These are phyloP conservation scores for Thyridium curvatum DNA, from an alignment of 2,329 filamentous ascomycete genomes.

Conservation along the genomic window DNA sequence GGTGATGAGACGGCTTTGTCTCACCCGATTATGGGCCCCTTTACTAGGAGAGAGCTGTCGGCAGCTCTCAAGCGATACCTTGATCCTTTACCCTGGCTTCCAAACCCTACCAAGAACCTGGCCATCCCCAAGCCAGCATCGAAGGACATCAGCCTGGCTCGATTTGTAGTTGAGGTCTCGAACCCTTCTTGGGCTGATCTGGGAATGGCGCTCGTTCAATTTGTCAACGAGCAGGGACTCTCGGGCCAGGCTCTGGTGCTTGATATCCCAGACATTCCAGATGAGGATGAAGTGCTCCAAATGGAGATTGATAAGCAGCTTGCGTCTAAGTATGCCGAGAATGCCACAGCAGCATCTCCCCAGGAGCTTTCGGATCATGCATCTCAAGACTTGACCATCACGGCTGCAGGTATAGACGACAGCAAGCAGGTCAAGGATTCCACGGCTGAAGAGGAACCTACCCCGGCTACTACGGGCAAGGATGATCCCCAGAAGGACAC, in stretches of 20 bases:
- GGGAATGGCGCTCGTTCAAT: constrained; percentile 31
- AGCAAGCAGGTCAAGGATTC: too few species aligned
- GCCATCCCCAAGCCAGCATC: constrained; percentile 19
- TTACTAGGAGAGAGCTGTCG: constrained; percentile 44
- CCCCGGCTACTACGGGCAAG: neutral
- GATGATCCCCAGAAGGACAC: constrained; percentile 1
- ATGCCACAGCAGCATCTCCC: neutral
- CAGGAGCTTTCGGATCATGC: too few species aligned
- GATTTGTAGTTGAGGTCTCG: constrained; percentile 20
- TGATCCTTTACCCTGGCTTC: constrained; percentile 58
- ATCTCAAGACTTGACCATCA: too few species aligned
- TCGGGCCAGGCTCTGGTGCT: constrained; percentile 26
- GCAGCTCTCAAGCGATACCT: constrained; percentile 44
- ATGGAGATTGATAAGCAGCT: constrained; percentile 30
- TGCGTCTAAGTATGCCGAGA: constrained; percentile 5
- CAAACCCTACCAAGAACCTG: constrained; percentile 39
- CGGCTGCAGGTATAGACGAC: too few species aligned
- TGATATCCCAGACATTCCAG: constrained; percentile 25
- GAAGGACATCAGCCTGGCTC: constrained; percentile 8
- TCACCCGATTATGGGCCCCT: constrained; percentile 56
- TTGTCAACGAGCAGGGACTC: constrained; percentile 24
- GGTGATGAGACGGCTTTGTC: constrained; percentile 49
- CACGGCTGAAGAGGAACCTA: too few species aligned
- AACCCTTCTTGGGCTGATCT: constrained; percentile 35
- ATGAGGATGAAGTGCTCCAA: constrained; percentile 29